Conservation (phyloP, 2,329 filamentous ascomycete genomes). For the Aspergillus sp. region DNA sequence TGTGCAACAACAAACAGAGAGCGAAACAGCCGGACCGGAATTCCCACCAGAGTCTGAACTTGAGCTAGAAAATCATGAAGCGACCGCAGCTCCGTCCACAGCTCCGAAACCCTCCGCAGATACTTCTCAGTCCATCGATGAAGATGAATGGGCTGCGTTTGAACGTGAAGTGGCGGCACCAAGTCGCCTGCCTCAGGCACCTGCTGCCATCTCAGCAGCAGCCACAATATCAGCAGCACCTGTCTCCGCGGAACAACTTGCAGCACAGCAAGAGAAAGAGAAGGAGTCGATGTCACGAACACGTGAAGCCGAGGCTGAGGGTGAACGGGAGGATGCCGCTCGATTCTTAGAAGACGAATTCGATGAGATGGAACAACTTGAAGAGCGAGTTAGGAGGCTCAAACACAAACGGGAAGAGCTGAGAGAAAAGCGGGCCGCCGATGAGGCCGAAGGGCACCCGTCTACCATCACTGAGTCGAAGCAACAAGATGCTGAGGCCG, state of each 20-base stretch:
- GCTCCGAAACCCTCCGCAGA: slow-evolving; percentile 6
- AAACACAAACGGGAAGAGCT: slow-evolving; percentile 69
- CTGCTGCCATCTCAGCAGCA: slow-evolving; percentile 30
- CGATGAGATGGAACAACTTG: slow-evolving; percentile 76
- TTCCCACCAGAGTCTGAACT: slow-evolving; percentile 10
- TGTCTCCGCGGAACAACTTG: slow-evolving; percentile 60
- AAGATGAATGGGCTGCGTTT: slow-evolving; percentile 82
- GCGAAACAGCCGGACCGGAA: slow-evolving; percentile 20
- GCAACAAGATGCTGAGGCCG: slow-evolving; percentile 27
- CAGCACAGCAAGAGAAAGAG: slow-evolving; percentile 48
- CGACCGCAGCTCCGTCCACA: slow-evolving; percentile 2
- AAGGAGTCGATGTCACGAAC: slow-evolving; percentile 34
- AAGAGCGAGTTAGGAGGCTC: slow-evolving; percentile 63
- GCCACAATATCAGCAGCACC: slow-evolving; percentile 67
- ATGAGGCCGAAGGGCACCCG: slow-evolving; percentile 24
- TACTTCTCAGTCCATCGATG: slow-evolving; percentile 49
- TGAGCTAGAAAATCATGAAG: slow-evolving; percentile 6
- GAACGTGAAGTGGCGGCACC: slow-evolving; percentile 69
- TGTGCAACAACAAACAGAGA: slow-evolving; percentile 17
- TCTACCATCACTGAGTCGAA: slow-evolving; percentile 19
- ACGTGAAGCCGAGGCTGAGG: slow-evolving; percentile 55
- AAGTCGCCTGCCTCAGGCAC: slow-evolving; percentile 27
- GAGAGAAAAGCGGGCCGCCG: slow-evolving; percentile 36
- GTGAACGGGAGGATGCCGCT: slow-evolving; percentile 71
- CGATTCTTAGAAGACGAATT: slow-evolving; percentile 71